phyloP scores from a whole-genome alignment of 2,329 filamentous ascomycete genomes.

The Magnaporthiopsis rhizophila region DNA sequence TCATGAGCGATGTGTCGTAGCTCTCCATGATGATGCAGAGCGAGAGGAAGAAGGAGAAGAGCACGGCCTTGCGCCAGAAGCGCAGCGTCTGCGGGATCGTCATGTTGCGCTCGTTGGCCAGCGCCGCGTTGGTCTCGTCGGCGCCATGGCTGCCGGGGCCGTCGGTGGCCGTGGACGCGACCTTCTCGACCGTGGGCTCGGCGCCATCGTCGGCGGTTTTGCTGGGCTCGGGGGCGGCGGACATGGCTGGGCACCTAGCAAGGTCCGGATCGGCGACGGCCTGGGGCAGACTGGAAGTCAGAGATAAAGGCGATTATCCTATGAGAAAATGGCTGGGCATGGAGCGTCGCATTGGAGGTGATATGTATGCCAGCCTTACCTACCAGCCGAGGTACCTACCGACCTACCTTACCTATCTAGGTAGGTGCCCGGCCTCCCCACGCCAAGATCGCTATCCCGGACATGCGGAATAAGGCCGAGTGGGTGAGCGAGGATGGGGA shows the following conservation, averaged over 20 bases:
- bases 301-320: too few relatives aligned
- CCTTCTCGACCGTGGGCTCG: neutral
- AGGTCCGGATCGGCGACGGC: too few relatives aligned
- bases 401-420: too few relatives aligned
- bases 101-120: slow-evolving; percentile 6
- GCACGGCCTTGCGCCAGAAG: slow-evolving; percentile 13
- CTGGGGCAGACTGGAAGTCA: too few relatives aligned
- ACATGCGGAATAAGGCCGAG: too few relatives aligned
- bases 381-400: too few relatives aligned
- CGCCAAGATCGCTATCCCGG: too few relatives aligned
- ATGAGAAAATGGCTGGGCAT: too few relatives aligned
- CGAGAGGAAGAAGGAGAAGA: slow-evolving; percentile 14
- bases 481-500: too few relatives aligned
- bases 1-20: slow-evolving; percentile 3
- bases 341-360: too few relatives aligned
- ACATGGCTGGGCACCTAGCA: neutral
- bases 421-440: too few relatives aligned
- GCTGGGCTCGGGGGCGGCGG: neutral
- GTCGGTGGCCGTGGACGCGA: neutral
- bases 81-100: slow-evolving; percentile 3
- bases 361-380: too few relatives aligned
- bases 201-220: neutral
- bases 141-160: neutral
- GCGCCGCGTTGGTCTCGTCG: slow-evolving; percentile 1
- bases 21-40: slow-evolving; percentile 15